phyloP scores from a whole-genome alignment of 345 rosid species.

The Salix viminalis region DNA sequence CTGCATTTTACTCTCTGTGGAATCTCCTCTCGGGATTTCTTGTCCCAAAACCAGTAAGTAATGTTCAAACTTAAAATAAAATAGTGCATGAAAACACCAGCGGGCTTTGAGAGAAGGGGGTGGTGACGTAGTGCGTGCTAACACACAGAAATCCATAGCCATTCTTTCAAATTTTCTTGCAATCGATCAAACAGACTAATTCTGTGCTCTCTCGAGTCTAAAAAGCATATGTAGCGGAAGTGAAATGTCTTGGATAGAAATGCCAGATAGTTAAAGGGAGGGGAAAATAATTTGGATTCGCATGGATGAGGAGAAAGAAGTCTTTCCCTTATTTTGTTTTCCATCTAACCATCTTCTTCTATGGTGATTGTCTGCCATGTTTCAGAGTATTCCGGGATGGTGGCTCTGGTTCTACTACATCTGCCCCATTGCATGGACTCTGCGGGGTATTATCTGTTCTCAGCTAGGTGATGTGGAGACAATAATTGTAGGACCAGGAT shows the following conservation, averaged over 20 bases:
- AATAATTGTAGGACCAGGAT: constrained; percentile 47
- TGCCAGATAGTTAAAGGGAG: too few relatives aligned
- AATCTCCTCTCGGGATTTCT: constrained; percentile 88
- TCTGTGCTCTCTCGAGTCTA: too few relatives aligned
- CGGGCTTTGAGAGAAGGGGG: not conserved
- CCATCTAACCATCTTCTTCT: not conserved
- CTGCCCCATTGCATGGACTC: constrained; percentile 89
- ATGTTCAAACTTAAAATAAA: not conserved
- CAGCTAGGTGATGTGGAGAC: constrained; percentile 85
- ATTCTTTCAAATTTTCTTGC: not conserved
- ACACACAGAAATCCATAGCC: not conserved
- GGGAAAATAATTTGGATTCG: too few relatives aligned
- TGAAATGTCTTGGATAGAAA: too few relatives aligned
- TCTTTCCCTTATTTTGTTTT: not conserved
- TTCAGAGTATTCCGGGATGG: constrained; percentile 83
- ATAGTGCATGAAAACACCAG: not conserved
- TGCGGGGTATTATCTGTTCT: constrained; percentile 63
- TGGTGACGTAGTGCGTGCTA: not conserved
- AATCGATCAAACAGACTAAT: not conserved
- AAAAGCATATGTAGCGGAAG: too few relatives aligned
- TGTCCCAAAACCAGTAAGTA: constrained; percentile 67
- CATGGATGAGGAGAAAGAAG: too few relatives aligned
- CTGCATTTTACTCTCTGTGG: constrained; percentile 90
- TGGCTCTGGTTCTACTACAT: constrained; percentile 97
- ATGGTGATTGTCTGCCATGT: not conserved